Conservation (phyloP, 2,329 filamentous ascomycete species). For the Immersiporthe knoxdaviesiana region DNA sequence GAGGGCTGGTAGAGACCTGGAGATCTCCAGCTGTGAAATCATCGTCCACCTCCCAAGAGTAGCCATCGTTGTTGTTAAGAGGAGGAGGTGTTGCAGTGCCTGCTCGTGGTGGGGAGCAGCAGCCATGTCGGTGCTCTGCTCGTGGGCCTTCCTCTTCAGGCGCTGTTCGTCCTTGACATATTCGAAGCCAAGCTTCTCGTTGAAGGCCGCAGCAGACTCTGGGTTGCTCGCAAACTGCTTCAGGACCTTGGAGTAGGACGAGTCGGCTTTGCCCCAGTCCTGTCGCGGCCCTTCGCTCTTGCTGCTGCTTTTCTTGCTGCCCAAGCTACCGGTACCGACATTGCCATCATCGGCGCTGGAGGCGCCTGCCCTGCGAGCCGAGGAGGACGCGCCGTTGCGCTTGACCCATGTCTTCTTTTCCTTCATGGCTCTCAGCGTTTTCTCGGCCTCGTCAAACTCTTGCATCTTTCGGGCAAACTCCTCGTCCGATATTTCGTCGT, state of each 20-base stretch:
- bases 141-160: slow-evolving; percentile 8
- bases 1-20: slow-evolving; percentile 60
- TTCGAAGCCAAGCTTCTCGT: slow-evolving; percentile 5
- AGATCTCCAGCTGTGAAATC: slow-evolving; percentile 62
- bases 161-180: slow-evolving; percentile 17
- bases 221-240: slow-evolving; percentile 6
- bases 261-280: slow-evolving; percentile 28
- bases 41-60: slow-evolving; percentile 59
- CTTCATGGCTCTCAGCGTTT: slow-evolving; percentile 33
- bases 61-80: slow-evolving; percentile 57
- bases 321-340: background rate
- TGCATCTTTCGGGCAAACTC: slow-evolving; percentile 40
- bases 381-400: slow-evolving; percentile 38
- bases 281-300: slow-evolving; percentile 36
- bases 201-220: slow-evolving; percentile 18
- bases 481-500: slow-evolving; percentile 34
- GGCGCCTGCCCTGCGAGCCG: slow-evolving; percentile 40
- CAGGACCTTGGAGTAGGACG: slow-evolving; percentile 6
- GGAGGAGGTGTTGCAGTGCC: slow-evolving; percentile 32
- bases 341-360: slow-evolving; percentile 8
- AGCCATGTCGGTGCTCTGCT: background rate
- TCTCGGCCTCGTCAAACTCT: slow-evolving; percentile 36
- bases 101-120: slow-evolving; percentile 28
- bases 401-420: slow-evolving; percentile 42
- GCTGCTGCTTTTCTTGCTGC: slow-evolving; percentile 38